Percentiles rank a stretch among this genome's conserved stretches.
Evolutionary conservation across 345 rosid species (phyloP).

Genomic region (Erysimum cheiranthoides): DNA sequence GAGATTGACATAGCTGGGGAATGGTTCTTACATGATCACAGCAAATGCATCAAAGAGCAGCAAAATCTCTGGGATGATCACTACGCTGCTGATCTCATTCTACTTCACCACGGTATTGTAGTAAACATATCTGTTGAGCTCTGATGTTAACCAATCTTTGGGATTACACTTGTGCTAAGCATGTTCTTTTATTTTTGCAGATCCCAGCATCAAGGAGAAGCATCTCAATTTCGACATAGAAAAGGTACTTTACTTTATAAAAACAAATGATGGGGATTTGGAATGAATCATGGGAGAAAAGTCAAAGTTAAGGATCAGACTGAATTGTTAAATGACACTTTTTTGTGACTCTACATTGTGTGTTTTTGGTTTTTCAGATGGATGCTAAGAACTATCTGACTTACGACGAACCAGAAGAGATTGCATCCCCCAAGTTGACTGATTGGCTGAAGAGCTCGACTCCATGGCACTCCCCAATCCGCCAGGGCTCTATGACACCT

Average conservation of each 20-base stretch:
- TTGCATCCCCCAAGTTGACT: constrained; percentile 50
- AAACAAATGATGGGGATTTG: background rate
- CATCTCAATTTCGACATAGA: constrained; percentile 14
- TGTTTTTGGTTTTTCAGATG: constrained; percentile 43
- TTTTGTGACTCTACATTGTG: background rate
- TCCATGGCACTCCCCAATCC: constrained; percentile 43
- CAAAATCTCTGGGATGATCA: constrained; percentile 36
- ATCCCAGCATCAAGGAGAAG: constrained; percentile 33
- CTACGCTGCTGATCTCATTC: constrained; percentile 53
- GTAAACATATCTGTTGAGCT: background rate
- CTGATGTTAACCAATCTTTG: background rate
- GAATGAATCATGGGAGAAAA: background rate
- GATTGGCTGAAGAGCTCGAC: constrained; percentile 48
- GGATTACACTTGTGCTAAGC: constrained; percentile 4
- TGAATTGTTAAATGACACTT: background rate
- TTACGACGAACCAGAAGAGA: constrained; percentile 49
- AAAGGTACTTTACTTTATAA: constrained; percentile 17
- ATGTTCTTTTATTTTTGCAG: constrained; percentile 16
- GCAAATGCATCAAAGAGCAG: constrained; percentile 56
- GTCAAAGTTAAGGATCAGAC: background rate
- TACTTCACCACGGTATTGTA: constrained; percentile 53
- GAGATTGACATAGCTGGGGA: constrained; percentile 56
- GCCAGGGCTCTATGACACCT: constrained; percentile 47
- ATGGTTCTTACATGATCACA: constrained; percentile 58
- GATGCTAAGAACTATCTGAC: constrained; percentile 37